A percentile compares a stretch with the other conserved stretches of the same genome.
These are phyloP conservation scores for Metschnikowia noctiluminum DNA, from an alignment of 805 yeast genomes.

Conservation along the genomic window DNA sequence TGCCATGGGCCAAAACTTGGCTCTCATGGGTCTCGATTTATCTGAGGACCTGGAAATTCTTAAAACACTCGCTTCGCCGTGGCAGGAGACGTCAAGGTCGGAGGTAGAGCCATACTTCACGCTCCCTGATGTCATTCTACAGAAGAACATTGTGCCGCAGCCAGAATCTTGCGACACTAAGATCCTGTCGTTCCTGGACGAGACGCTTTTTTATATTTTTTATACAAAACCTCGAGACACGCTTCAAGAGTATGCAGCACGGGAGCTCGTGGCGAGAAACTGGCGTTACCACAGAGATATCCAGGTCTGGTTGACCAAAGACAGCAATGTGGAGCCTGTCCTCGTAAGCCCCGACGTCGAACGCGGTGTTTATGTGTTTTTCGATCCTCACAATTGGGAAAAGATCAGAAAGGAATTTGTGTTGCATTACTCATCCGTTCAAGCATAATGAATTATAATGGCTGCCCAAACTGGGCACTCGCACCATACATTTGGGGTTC, in stretches of 20 bases:
- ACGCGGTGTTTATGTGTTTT: constrained; percentile 88
- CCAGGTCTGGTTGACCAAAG: constrained; percentile 96
- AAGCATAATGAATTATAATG: constrained; percentile 15
- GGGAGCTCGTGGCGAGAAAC: constrained; percentile 85
- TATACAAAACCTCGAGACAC: constrained; percentile 92
- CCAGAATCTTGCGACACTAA: constrained; percentile 47
- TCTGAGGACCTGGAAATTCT: constrained; percentile 47
- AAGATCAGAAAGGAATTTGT: constrained; percentile 72
- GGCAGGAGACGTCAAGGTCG: constrained; percentile 89
- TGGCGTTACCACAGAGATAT: constrained; percentile 97
- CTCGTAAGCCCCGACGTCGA: constrained; percentile 79
- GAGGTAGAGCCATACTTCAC: constrained; percentile 83
- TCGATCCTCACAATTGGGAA: constrained; percentile 96
- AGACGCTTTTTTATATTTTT: constrained; percentile 88
- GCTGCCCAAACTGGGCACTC: too few relatives aligned
- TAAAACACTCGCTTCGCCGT: constrained; percentile 79
- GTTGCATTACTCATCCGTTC: constrained; percentile 44
- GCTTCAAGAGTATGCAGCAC: constrained; percentile 88
- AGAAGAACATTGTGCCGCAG: constrained; percentile 32
- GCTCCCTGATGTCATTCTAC: constrained; percentile 49
- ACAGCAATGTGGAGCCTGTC: constrained; percentile 83
- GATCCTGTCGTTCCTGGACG: constrained; percentile 72
- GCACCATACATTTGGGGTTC: too few relatives aligned
- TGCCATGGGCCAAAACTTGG: constrained; percentile 74
- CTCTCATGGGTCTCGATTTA: constrained; percentile 62